phyloP scores from a whole-genome alignment of 805 yeast species.

The Sungouiella thailandica region DNA sequence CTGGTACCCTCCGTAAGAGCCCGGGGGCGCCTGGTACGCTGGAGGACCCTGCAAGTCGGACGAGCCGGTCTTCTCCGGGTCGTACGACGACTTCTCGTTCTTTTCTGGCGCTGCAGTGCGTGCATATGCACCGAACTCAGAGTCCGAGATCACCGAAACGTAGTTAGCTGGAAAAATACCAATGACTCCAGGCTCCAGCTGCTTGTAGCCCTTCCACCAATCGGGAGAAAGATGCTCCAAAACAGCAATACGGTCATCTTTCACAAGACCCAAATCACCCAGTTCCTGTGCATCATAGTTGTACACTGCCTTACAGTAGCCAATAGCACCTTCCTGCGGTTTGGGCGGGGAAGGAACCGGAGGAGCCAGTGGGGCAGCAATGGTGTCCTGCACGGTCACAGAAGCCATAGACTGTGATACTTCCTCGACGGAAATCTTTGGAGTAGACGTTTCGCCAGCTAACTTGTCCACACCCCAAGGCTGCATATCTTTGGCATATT shows the following conservation, averaged over 20 bases:
- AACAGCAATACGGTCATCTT: slow-evolving; percentile 68
- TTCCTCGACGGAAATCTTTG: slow-evolving; percentile 4
- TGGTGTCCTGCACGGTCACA: slow-evolving; percentile 11
- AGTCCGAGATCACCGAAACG: slow-evolving; percentile 43
- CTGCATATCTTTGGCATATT: slow-evolving; percentile 46
- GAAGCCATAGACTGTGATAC: slow-evolving; percentile 9
- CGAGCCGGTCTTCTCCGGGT: slow-evolving; percentile 3
- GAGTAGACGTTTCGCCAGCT: slow-evolving; percentile 4
- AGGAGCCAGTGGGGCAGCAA: slow-evolving; percentile 4
- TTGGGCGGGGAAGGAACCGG: not conserved
- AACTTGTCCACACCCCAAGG: slow-evolving; percentile 42
- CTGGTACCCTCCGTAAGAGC: slow-evolving; percentile 5
- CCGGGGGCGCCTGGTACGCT: slow-evolving; percentile 9
- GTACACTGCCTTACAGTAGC: slow-evolving; percentile 61
- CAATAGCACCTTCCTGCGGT: slow-evolving; percentile 16
- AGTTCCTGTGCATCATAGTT: slow-evolving; percentile 70
- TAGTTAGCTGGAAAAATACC: slow-evolving; percentile 93
- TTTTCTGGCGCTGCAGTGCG: slow-evolving; percentile 4
- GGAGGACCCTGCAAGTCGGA: slow-evolving; percentile 16
- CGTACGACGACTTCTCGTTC: slow-evolving; percentile 1
- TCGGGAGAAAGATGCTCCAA: slow-evolving; percentile 71
- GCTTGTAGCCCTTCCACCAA: slow-evolving; percentile 82
- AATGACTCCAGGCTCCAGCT: slow-evolving; percentile 38
- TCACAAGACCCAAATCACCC: slow-evolving; percentile 61
- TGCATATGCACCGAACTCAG: slow-evolving; percentile 20